Percentiles rank a stretch among this genome's conserved stretches.
These are phyloP conservation scores for Xylariaceae sp. DNA, from an alignment of 2,329 filamentous ascomycete species.

Conservation along the genomic window DNA sequence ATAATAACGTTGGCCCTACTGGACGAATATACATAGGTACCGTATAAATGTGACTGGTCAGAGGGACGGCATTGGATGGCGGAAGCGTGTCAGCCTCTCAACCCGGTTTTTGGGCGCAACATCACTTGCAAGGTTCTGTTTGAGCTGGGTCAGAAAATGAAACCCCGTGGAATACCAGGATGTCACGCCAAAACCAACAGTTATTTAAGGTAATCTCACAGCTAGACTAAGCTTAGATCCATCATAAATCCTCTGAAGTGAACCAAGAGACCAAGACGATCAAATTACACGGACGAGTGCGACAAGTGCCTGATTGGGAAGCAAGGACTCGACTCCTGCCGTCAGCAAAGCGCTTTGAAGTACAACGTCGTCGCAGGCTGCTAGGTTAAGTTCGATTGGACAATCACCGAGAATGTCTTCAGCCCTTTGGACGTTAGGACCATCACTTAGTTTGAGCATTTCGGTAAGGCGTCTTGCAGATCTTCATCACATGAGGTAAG, in stretches of 20 bases:
- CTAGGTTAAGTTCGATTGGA: constrained; percentile 15
- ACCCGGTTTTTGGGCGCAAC: too few relatives aligned
- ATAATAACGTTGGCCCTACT: too few relatives aligned
- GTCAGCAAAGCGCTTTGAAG: constrained; percentile 9
- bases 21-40: background rate
- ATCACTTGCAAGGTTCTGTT: background rate
- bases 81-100: background rate
- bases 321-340: constrained; percentile 9
- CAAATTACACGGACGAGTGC: constrained; percentile 2
- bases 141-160: background rate
- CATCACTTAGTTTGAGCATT: too few relatives aligned
- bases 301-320: constrained; percentile 7
- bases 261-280: background rate
- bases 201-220: constrained; percentile 1
- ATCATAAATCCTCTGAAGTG: constrained; percentile 4
- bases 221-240: constrained; percentile 11
- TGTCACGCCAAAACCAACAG: background rate
- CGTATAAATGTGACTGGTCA: too few relatives aligned
- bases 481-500: too few relatives aligned
- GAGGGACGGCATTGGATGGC: too few relatives aligned
- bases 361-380: constrained; percentile 6
- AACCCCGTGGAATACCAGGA: background rate
- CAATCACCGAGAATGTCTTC: constrained; percentile 4
- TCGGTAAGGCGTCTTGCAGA: too few relatives aligned
- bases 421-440: constrained; percentile 7